These are phyloP conservation scores for Discostella pseudostelligera DNA, from an alignment of 108 stramenopile species.

Conservation along the genomic window DNA sequence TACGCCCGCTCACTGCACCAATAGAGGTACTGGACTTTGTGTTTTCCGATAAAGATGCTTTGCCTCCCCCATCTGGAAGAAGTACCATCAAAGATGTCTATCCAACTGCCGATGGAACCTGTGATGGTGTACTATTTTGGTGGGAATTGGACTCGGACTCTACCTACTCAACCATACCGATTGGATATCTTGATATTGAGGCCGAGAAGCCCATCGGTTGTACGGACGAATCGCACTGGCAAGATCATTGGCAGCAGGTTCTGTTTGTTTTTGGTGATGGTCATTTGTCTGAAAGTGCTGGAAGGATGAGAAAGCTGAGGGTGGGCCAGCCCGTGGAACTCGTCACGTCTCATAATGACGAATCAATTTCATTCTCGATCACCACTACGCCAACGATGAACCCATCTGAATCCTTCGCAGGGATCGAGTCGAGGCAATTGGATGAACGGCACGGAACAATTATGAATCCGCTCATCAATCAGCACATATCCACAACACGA, in stretches of 20 bases:
- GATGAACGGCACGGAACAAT: conserved; percentile 2
- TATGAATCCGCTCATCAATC: not conserved
- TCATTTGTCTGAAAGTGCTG: conserved; percentile 5
- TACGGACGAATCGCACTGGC: conserved; percentile 52
- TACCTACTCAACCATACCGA: conserved; percentile 38
- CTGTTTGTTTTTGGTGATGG: conserved; percentile 56
- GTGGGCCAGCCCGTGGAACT: conserved; percentile 43
- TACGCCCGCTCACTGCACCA: conserved; percentile 52
- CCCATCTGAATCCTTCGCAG: too few species aligned
- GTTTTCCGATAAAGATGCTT: conserved; percentile 46
- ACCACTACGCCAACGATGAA: too few species aligned
- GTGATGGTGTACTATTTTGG: conserved; percentile 77
- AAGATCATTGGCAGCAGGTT: conserved; percentile 89
- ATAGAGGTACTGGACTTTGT: conserved; percentile 57
- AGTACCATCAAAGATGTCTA: conserved; percentile 13
- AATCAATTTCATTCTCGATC: conserved; percentile 47
- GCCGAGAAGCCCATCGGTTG: conserved; percentile 7
- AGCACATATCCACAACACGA: conserved; percentile 52
- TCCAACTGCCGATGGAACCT: conserved; percentile 45
- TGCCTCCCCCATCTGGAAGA: conserved; percentile 56
- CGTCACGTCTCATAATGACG: conserved; percentile 54
- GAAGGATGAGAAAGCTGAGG: conserved; percentile 19
- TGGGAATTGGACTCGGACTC: conserved; percentile 74
- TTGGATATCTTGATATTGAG: conserved; percentile 4
- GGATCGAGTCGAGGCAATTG: too few species aligned